Percentiles rank a stretch among this genome's conserved stretches.
Conservation (phyloP, 495 filamentous ascomycete genomes). For the Echria macrotheca region DNA sequence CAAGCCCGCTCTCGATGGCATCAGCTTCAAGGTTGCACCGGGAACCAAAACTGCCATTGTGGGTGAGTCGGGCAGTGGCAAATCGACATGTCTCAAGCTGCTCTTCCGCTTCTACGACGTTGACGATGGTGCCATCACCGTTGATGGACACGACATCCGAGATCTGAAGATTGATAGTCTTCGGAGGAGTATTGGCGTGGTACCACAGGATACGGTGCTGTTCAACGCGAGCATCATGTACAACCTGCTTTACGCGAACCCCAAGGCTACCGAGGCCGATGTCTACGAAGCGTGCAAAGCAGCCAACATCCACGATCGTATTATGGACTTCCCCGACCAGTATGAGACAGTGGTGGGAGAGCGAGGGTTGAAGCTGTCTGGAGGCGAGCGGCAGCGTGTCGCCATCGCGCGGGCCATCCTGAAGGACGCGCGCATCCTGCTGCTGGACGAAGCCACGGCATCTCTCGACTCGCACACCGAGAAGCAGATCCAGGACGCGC, state of each 20-base stretch:
- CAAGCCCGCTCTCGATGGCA: slow-evolving; percentile 73
- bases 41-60: slow-evolving; percentile 92
- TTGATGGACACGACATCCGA: slow-evolving; percentile 77
- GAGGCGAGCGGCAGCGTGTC: slow-evolving; percentile 91
- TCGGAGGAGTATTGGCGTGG: slow-evolving; percentile 79
- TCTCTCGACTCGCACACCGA: slow-evolving; percentile 90
- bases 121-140: slow-evolving; percentile 62
- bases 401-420: slow-evolving; percentile 91
- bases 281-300: slow-evolving; percentile 80
- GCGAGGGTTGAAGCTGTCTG: slow-evolving; percentile 86
- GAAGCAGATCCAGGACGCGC: slow-evolving; percentile 82
- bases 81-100: slow-evolving; percentile 87
- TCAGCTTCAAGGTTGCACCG: slow-evolving; percentile 71
- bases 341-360: slow-evolving; percentile 90
- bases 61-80: slow-evolving; percentile 89
- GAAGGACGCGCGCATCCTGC: slow-evolving; percentile 87
- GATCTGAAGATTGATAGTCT: slow-evolving; percentile 82
- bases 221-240: slow-evolving; percentile 96
- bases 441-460: slow-evolving; percentile 93
- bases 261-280: slow-evolving; percentile 72
- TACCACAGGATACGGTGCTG: slow-evolving; percentile 88
- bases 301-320: slow-evolving; percentile 91
- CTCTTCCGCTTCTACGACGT: slow-evolving; percentile 90
- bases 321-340: slow-evolving; percentile 80
- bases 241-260: slow-evolving; percentile 89